Conservation (phyloP, 23 red algal genomes). For the Agarophyton chilense region DNA sequence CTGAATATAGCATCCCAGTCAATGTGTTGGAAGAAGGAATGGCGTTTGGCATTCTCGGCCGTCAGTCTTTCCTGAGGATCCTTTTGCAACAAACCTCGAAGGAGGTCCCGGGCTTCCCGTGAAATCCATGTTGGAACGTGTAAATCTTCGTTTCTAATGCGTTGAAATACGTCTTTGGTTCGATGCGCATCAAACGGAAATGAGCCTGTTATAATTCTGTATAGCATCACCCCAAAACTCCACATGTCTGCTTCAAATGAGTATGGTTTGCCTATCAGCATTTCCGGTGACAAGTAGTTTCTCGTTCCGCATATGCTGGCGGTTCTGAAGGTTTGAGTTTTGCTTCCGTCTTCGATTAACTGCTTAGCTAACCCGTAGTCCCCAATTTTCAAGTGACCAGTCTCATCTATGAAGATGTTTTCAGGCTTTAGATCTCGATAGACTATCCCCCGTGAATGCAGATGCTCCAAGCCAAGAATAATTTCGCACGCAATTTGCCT, state of each 20-base stretch:
- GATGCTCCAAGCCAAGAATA: slow-evolving; percentile 88
- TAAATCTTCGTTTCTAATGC: slow-evolving; percentile 4
- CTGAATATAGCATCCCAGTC: slow-evolving; percentile 43
- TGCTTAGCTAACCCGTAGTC: slow-evolving; percentile 93
- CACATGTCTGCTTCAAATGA: slow-evolving; percentile 54
- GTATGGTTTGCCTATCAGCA: slow-evolving; percentile 38
- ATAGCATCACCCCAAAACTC: slow-evolving; percentile 63
- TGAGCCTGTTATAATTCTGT: slow-evolving; percentile 32
- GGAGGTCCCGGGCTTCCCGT: neutral
- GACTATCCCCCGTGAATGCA: slow-evolving; percentile 77
- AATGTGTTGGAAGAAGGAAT: slow-evolving; percentile 43
- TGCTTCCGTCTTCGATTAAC: neutral
- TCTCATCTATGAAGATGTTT: slow-evolving; percentile 83
- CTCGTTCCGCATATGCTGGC: slow-evolving; percentile 60
- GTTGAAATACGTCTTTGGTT: slow-evolving; percentile 59
- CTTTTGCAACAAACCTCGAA: slow-evolving; percentile 50
- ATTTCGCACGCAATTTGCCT: slow-evolving; percentile 83
- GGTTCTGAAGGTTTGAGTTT: neutral
- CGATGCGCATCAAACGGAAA: slow-evolving; percentile 56
- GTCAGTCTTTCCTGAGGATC: neutral
- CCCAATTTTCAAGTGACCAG: slow-evolving; percentile 85
- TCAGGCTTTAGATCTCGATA: slow-evolving; percentile 98
- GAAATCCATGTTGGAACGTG: slow-evolving; percentile 30
- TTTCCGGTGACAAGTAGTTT: slow-evolving; percentile 58
- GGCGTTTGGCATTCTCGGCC: neutral